A percentile compares a stretch with the other conserved stretches of the same genome.
Conservation (phyloP, 495 filamentous ascomycete species). For the Xylaria grammica region DNA sequence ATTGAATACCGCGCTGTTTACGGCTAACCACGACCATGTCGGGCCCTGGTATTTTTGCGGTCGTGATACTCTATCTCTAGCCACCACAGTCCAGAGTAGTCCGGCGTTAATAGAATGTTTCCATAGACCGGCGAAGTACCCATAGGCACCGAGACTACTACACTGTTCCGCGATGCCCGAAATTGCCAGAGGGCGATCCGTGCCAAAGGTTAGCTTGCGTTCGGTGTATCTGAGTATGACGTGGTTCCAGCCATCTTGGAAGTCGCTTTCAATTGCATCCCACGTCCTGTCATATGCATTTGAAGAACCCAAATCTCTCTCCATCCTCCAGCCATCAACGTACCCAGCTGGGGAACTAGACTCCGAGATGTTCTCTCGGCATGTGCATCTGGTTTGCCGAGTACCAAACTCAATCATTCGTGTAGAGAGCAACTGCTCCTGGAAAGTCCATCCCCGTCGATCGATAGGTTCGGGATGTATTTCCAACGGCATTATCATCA, state of each 20-base stretch:
- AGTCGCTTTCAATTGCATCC: neutral
- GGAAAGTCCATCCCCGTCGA: conserved; percentile 19
- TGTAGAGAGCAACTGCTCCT: conserved; percentile 25
- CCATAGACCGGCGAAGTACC: neutral
- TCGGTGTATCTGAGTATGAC: conserved; percentile 23
- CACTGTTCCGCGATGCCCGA: conserved; percentile 25
- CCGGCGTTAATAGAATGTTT: neutral
- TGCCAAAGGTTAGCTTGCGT: conserved; percentile 12
- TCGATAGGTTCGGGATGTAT: conserved; percentile 15
- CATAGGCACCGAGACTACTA: neutral
- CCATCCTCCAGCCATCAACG: neutral
- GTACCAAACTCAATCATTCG: conserved; percentile 19
- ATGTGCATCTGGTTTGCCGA: neutral
- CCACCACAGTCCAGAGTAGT: neutral
- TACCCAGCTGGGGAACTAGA: neutral
- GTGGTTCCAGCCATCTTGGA: conserved; percentile 21
- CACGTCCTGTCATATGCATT: neutral
- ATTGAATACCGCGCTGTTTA: neutral
- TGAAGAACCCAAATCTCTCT: neutral
- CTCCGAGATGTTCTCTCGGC: neutral
- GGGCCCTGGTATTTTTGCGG: neutral
- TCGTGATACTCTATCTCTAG: neutral
- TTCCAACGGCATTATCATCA: neutral
- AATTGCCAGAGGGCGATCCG: conserved; percentile 25
- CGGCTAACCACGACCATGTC: neutral